Conservation (phyloP, 169 alveolate genomes). For the Eimeria nieschulzi region DNA sequence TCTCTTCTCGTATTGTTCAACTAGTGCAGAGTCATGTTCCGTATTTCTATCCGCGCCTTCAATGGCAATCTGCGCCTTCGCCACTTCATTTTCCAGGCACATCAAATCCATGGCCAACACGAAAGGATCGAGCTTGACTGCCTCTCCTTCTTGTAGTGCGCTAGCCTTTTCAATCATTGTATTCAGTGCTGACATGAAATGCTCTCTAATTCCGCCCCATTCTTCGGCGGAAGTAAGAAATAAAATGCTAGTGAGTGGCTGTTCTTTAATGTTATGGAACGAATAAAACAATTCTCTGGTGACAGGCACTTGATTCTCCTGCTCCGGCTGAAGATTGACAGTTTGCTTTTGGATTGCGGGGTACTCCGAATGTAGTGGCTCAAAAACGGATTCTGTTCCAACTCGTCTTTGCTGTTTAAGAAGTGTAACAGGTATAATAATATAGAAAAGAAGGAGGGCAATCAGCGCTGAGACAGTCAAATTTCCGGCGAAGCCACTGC, state of each 20-base stretch:
- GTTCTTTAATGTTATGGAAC: background rate
- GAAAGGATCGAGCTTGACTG: background rate
- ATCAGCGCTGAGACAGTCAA: background rate
- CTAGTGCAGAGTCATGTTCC: background rate
- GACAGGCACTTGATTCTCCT: background rate
- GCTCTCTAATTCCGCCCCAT: background rate
- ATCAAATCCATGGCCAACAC: slow-evolving; percentile 48
- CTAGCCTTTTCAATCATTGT: background rate
- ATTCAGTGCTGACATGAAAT: background rate
- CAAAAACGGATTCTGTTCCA: background rate
- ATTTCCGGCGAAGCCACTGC: slow-evolving; percentile 1
- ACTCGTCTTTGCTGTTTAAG: background rate
- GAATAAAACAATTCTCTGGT: background rate
- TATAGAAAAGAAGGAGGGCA: background rate
- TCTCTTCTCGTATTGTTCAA: background rate
- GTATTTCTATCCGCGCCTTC: background rate
- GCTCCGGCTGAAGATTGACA: background rate
- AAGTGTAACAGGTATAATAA: background rate
- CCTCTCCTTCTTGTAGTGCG: background rate
- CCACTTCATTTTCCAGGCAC: slow-evolving; percentile 24
- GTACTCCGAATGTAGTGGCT: background rate
- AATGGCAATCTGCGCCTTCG: background rate
- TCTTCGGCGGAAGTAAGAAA: background rate
- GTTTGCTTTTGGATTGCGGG: background rate
- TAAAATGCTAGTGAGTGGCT: background rate